These are phyloP conservation scores for Luffa aegyptiaca DNA, from an alignment of 306 rosid species.

Conservation along the genomic window DNA sequence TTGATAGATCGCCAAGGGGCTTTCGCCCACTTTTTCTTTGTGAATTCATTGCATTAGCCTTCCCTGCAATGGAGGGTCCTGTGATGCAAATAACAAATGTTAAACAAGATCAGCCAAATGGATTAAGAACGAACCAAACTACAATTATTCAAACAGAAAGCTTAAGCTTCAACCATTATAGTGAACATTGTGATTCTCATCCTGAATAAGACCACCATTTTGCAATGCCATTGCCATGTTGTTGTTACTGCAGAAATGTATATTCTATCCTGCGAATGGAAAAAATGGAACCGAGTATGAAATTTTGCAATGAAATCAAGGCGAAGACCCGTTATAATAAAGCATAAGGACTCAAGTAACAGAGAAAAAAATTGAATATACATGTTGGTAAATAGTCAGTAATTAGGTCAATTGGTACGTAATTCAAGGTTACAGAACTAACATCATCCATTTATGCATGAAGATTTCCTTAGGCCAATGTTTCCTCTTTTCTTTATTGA, in stretches of 20 bases:
- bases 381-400: background rate
- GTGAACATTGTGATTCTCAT: conserved; percentile 1
- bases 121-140: background rate
- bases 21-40: conserved; percentile 39
- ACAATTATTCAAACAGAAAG: background rate
- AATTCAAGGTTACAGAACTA: background rate
- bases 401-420: background rate
- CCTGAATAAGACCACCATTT: conserved; percentile 2
- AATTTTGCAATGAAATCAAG: background rate
- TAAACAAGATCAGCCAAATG: background rate
- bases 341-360: background rate
- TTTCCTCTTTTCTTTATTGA: background rate
- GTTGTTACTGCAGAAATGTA: background rate
- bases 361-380: background rate
- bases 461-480: background rate
- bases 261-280: background rate
- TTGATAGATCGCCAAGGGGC: conserved; percentile 49
- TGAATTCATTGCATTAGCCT: conserved; percentile 4
- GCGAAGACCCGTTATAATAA: background rate
- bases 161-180: background rate
- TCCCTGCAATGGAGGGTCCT: conserved; percentile 1
- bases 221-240: conserved; percentile 7
- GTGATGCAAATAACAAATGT: background rate
- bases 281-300: background rate
- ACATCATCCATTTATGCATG: background rate